Percentiles rank a stretch among this genome's conserved stretches.
phyloP scores from a whole-genome alignment of 257 asterid genomes.

The Verbena officinalis region DNA sequence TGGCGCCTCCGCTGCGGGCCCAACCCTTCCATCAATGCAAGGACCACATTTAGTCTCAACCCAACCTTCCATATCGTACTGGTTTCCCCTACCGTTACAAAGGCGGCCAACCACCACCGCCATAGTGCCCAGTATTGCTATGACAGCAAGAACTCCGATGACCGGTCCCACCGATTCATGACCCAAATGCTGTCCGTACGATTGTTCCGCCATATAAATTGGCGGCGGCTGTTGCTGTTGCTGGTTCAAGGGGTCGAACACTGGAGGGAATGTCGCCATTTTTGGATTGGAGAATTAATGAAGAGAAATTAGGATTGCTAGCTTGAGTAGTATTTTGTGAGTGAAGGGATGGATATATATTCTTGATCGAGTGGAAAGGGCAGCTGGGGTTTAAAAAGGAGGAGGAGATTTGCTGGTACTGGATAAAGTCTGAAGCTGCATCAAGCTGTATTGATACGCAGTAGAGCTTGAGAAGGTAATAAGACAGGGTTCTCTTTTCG shows the following conservation, averaged over 20 bases:
- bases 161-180: conserved; percentile 87
- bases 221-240: conserved; percentile 62
- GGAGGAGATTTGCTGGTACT: background rate
- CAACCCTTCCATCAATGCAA: conserved; percentile 82
- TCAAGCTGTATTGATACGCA: conserved; percentile 7
- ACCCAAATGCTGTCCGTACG: conserved; percentile 50
- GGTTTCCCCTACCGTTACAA: conserved; percentile 43
- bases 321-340: background rate
- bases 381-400: too few species aligned
- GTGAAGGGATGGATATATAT: too few species aligned
- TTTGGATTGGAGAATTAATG: too few species aligned
- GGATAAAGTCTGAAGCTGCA: conserved; percentile 8
- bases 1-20: conserved; percentile 45
- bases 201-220: conserved; percentile 52
- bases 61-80: conserved; percentile 84
- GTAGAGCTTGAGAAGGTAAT: background rate
- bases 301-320: too few species aligned
- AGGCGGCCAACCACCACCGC: conserved; percentile 87
- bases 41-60: conserved; percentile 82
- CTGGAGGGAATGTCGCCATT: conserved; percentile 53
- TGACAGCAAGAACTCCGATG: conserved; percentile 75
- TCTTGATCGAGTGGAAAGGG: too few species aligned
- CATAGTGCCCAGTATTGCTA: conserved; percentile 60
- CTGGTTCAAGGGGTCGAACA: conserved; percentile 40
- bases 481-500: background rate